Percentiles rank a stretch among this genome's conserved stretches.
These are phyloP conservation scores for Lodderomyces metapsilosis DNA, from an alignment of 1,139 yeast species.

Conservation along the genomic window DNA sequence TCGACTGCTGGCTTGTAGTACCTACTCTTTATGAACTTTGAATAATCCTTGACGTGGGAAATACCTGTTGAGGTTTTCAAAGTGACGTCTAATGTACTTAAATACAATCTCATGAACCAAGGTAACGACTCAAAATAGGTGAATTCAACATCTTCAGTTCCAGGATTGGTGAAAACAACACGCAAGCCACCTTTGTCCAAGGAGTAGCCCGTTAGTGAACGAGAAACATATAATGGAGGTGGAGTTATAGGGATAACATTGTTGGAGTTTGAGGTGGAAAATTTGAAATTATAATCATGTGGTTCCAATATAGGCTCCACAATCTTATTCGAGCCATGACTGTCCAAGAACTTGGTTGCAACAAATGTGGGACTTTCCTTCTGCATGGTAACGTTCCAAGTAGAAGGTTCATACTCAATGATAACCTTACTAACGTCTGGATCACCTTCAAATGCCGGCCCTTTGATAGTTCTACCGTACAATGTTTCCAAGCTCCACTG, in stretches of 20 bases:
- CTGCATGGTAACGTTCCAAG: slow-evolving; percentile 46
- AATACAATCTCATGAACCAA: slow-evolving; percentile 86
- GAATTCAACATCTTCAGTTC: slow-evolving; percentile 45
- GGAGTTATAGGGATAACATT: slow-evolving; percentile 25
- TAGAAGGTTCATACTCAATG: slow-evolving; percentile 38
- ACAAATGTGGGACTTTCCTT: slow-evolving; percentile 17
- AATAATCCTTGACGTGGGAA: slow-evolving; percentile 17
- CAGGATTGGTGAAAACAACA: slow-evolving; percentile 69
- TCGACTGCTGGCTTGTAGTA: slow-evolving; percentile 78
- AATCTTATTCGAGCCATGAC: slow-evolving; percentile 8
- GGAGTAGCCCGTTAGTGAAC: slow-evolving; percentile 90
- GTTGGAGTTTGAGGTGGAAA: slow-evolving; percentile 20
- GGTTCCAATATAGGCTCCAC: slow-evolving; percentile 31
- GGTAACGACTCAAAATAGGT: slow-evolving; percentile 83
- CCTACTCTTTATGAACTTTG: slow-evolving; percentile 43
- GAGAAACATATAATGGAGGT: slow-evolving; percentile 74
- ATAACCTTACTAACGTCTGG: slow-evolving; percentile 40
- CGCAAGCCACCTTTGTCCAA: slow-evolving; percentile 91
- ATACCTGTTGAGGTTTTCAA: slow-evolving; percentile 19
- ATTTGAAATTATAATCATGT: slow-evolving; percentile 35
- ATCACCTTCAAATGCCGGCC: slow-evolving; percentile 55
- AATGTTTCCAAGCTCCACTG: slow-evolving; percentile 60
- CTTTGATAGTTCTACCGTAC: slow-evolving; percentile 67
- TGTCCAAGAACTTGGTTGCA: slow-evolving; percentile 15
- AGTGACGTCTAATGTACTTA: slow-evolving; percentile 57